Base-by-base conservation (phyloP, 805 yeast genomes). In the Yarrowia divulgata region DNA sequence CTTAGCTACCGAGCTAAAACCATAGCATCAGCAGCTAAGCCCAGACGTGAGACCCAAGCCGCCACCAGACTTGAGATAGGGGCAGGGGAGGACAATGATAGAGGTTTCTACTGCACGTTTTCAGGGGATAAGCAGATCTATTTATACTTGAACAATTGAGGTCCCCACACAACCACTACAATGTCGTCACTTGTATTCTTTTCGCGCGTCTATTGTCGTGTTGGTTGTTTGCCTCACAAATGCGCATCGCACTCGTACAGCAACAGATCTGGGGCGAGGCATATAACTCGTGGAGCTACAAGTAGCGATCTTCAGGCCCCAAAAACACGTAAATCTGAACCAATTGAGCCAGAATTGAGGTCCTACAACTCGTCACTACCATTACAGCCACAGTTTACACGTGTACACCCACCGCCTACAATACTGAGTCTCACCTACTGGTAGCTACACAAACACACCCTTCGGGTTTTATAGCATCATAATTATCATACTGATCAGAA, bases 401-500 rank as follows among this genome's bases (percentile, higher is more conserved):
- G 52, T 52, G 40, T 18, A 18, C 40, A n/a, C 29, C 8, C 12
- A 16, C 23, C 13, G 14, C 2, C 39, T 34, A 34, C 37, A 34
- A 7, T 23, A 23, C 29, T 23, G 29, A 23, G 29, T 23, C 29
- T 23, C 16, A 3, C 12, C 37, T 32, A 49, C 54, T 4, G 6
- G 16, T 18, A 40, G 13, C 45, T 40, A 40, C 23, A 43, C 23
- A n/a, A 42, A 34, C 18, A 4, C 42, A 35, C 42, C 23, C 40
- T 35, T 18, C 32, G 52, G 52, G 52, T 34, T 18, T 60, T 60
- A 60, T 7, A 60, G 66, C 52, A 60, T 60, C 66, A 45, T 45
- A 34, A 60, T 60, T 43, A 60, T 60, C 66, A 60, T 60, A 60
- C 66, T 60, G 46, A 60, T 43, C 43, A 60, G 52, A 18, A 60